These are phyloP conservation scores for Pichia gijzeniarum DNA, from an alignment of 805 yeast species.

Conservation along the genomic window DNA sequence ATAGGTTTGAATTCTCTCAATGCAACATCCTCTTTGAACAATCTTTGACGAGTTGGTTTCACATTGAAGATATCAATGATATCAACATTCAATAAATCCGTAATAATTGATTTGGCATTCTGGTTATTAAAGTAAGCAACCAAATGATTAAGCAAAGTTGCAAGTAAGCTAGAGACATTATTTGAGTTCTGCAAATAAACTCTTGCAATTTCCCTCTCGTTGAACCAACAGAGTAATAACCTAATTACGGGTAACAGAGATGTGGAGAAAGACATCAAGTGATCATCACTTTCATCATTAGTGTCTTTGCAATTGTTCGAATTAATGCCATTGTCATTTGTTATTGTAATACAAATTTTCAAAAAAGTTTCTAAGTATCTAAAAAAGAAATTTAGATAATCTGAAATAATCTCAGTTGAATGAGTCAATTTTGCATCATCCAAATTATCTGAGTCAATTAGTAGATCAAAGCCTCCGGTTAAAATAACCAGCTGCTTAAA, in stretches of 20 bases:
- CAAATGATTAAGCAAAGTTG: conserved; percentile 4
- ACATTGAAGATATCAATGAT: conserved; percentile 11
- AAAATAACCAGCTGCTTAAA: conserved; percentile 34
- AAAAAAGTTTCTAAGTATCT: conserved; percentile 33
- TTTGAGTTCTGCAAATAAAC: conserved; percentile 24
- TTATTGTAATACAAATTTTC: conserved; percentile 18
- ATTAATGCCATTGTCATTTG: background rate
- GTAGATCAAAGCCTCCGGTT: conserved; percentile 33
- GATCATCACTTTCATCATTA: background rate
- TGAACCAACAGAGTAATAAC: conserved; percentile 52
- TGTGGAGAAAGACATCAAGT: conserved; percentile 18
- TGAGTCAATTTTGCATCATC: conserved; percentile 22
- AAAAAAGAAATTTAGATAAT: conserved; percentile 36
- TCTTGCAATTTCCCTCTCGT: conserved; percentile 38
- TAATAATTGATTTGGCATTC: background rate
- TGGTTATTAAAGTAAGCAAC: conserved; percentile 4
- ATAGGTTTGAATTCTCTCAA: conserved; percentile 56
- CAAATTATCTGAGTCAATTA: conserved; percentile 23
- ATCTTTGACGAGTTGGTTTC: conserved; percentile 44
- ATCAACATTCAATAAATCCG: background rate
- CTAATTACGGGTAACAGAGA: conserved; percentile 37
- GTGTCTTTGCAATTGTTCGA: background rate
- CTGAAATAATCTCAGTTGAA: conserved; percentile 20
- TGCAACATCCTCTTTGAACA: conserved; percentile 59
- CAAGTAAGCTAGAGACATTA: conserved; percentile 3